Percentiles rank a stretch among this genome's conserved stretches.
phyloP scores from a whole-genome alignment of 306 rosid genomes.

The Carpinus viminea region DNA sequence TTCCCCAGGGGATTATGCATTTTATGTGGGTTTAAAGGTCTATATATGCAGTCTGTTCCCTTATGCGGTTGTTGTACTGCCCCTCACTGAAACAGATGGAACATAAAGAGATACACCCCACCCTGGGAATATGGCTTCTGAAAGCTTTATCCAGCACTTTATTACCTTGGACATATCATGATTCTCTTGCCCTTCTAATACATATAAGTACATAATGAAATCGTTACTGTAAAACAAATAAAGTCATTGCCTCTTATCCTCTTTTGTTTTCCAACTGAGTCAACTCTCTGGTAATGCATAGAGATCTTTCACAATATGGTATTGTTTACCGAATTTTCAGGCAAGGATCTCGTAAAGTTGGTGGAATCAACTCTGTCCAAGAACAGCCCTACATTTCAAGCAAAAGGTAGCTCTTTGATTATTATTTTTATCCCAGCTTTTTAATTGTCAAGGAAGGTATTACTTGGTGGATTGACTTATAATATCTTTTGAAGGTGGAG shows the following conservation, averaged over 20 bases:
- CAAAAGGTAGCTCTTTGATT: conserved; percentile 29
- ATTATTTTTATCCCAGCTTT: neutral
- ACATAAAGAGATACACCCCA: neutral
- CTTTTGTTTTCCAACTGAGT: neutral
- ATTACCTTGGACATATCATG: neutral
- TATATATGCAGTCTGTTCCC: neutral
- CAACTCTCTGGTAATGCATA: neutral
- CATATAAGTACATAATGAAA: neutral
- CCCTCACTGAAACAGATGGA: neutral
- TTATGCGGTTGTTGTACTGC: neutral
- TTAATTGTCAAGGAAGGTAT: neutral
- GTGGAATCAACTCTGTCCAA: conserved; percentile 44
- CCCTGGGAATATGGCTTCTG: neutral
- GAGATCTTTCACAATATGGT: neutral
- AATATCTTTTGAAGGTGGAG: conserved; percentile 30
- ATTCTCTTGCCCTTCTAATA: neutral
- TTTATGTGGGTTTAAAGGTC: neutral
- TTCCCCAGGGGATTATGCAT: neutral
- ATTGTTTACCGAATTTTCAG: conserved; percentile 22
- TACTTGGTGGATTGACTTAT: neutral
- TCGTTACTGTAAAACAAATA: neutral
- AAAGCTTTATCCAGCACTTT: neutral
- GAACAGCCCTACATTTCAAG: conserved; percentile 36
- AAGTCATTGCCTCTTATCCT: neutral
- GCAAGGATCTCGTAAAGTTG: conserved; percentile 30